These are phyloP conservation scores for Blastomyces silverae DNA, from an alignment of 2,329 filamentous ascomycete species.

Conservation along the genomic window DNA sequence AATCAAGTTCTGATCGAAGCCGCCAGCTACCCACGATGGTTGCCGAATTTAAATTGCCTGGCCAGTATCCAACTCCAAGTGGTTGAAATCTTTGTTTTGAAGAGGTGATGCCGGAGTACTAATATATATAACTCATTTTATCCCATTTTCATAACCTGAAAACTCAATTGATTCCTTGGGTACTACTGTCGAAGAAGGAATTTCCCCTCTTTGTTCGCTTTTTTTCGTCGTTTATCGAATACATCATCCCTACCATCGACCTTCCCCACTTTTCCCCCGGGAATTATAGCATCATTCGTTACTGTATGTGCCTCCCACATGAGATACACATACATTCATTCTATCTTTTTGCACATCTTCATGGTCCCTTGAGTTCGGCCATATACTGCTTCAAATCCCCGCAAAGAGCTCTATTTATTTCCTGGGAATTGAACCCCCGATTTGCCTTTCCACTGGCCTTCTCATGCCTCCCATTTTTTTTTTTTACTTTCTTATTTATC, in stretches of 20 bases:
- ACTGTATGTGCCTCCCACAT: background rate
- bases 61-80: background rate
- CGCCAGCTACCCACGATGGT: background rate
- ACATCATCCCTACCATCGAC: background rate
- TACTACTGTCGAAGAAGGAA: background rate
- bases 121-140: background rate
- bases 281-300: background rate
- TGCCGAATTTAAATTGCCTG: slow-evolving; percentile 1
- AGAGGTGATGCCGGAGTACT: background rate
- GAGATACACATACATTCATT: background rate
- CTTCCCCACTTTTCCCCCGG: background rate
- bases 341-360: background rate
- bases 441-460: background rate
- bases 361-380: background rate
- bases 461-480: background rate
- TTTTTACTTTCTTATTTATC: background rate
- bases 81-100: background rate
- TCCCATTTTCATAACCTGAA: background rate
- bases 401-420: background rate
- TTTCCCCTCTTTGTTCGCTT: background rate
- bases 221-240: background rate
- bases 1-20: background rate
- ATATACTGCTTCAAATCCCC: background rate
- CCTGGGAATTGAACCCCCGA: background rate
- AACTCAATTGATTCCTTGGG: background rate